These are phyloP conservation scores for Beauveria brongniartii DNA, from an alignment of 2,329 filamentous ascomycete species.

Conservation along the genomic window DNA sequence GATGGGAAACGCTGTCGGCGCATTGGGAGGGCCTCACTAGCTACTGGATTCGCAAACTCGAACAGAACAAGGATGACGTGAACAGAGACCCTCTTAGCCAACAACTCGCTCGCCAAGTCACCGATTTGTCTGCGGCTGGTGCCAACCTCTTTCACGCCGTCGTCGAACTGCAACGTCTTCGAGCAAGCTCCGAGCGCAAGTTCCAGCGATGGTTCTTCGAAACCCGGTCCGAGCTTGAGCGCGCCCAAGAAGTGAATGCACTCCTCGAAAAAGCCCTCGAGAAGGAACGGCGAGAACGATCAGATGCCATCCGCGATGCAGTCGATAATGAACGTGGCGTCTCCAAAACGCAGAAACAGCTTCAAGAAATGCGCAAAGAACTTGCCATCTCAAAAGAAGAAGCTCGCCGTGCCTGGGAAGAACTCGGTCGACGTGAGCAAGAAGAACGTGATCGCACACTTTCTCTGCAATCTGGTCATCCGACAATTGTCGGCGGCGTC, in stretches of 20 bases:
- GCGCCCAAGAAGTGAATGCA: conserved; percentile 71
- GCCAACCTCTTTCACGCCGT: conserved; percentile 97
- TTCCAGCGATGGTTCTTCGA: conserved; percentile 99
- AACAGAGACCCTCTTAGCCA: conserved; percentile 74
- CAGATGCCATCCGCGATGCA: conserved; percentile 58
- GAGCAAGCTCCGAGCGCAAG: conserved; percentile 92
- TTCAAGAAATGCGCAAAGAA: conserved; percentile 88
- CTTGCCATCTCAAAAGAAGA: conserved; percentile 93
- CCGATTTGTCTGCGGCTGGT: conserved; percentile 91
- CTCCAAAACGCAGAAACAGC: conserved; percentile 67
- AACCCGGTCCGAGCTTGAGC: conserved; percentile 80
- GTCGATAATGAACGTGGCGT: conserved; percentile 62
- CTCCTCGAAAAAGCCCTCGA: conserved; percentile 70
- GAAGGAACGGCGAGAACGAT: conserved; percentile 61
- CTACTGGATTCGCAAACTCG: conserved; percentile 90
- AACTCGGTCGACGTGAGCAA: conserved; percentile 85
- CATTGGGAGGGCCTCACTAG: conserved; percentile 97
- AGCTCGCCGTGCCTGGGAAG: conserved; percentile 92
- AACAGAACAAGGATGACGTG: conserved; percentile 83
- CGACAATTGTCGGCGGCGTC: conserved; percentile 84
- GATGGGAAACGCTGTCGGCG: conserved; percentile 93
- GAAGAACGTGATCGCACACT: conserved; percentile 82
- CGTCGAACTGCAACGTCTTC: conserved; percentile 86
- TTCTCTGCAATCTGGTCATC: conserved; percentile 78
- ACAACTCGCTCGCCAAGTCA: conserved; percentile 88